Conservation (phyloP, 176 grass and related monocot genomes). For the Oropetium thomaeum region DNA sequence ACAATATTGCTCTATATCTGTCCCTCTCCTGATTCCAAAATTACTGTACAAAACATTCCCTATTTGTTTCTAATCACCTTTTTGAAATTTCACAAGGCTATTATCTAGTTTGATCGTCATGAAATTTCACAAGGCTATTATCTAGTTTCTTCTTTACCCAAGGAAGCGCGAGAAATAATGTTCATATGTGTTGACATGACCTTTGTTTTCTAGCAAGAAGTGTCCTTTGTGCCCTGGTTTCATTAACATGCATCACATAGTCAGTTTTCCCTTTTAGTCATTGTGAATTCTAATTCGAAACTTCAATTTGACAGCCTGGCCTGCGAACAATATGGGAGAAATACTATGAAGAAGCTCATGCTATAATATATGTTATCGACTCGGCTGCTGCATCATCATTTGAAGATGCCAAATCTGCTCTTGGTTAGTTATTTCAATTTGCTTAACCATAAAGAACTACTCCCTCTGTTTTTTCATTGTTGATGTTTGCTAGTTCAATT, state of each 20-base stretch:
- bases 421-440: constrained; percentile 61
- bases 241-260: neutral
- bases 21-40: neutral
- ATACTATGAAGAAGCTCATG: constrained; percentile 97
- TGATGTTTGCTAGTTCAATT: too few species aligned
- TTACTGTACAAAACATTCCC: neutral
- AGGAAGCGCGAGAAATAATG: neutral
- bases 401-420: constrained; percentile 87
- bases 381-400: constrained; percentile 77
- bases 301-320: constrained; percentile 54
- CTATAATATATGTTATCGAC: constrained; percentile 93
- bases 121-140: neutral
- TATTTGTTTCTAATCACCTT: neutral
- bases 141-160: constrained; percentile 10
- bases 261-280: neutral
- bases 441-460: constrained; percentile 6
- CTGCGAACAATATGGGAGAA: constrained; percentile 98
- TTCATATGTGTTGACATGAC: neutral
- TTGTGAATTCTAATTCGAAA: constrained; percentile 11
- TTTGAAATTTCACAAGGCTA: neutral
- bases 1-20: neutral
- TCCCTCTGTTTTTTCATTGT: constrained; percentile 8
- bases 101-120: constrained; percentile 2
- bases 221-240: neutral
- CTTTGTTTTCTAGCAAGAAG: constrained; percentile 2